Evolutionary conservation across 306 rosid genomes (phyloP), one percentile per base, ranked within the genome.

Genomic region (Cercis canadensis): DNA sequence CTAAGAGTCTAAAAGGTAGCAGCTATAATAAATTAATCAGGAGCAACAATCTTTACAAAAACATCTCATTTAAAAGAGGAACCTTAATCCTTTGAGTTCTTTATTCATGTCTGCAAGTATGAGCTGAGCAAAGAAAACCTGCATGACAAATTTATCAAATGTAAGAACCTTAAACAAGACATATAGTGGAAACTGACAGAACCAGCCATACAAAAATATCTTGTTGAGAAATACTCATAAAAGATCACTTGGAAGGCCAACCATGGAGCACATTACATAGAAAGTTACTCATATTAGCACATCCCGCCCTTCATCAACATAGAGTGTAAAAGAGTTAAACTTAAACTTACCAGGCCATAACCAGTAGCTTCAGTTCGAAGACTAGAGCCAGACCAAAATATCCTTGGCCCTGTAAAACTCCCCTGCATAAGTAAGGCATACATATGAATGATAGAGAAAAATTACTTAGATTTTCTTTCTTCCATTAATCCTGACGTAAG

Each of bases 301-400:
- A 73, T 46, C 46, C 32, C 65, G 51, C 53, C 61, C 69, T 37
- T 31, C 66, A 69, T 63, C 57, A 39, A 37, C 18, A 78, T 70
- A 71, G 14, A 60, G 29, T 39, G 54, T 36, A 58, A 29, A 54
- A 83, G 70, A 73, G 67, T 73, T 83, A 64, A 74, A 81, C 65
- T 73, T 83, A 64, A 74, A 81, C 65, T 85, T 86, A 94, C 98
- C 97, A 94, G 97, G 57, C 98, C 98, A 78, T 94, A 94, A 59
- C 98, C 98, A 65, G 97, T 94, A 64, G 98, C 98, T 88, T 94
- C 98, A 70, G 96, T 90, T 75, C 98, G 89, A 75, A 94, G 98
- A 80, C 98, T 94, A 67, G 98, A 87, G 52, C 98, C 98, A 86
- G 98, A 90, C 94, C 97, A 90, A 84, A 90, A 94, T 87, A 90